Evolutionary conservation across 192 early-diverging fungal genomes (phyloP), one percentile per base, ranked within the genome.

Genomic region (Coemansia sp.): DNA sequence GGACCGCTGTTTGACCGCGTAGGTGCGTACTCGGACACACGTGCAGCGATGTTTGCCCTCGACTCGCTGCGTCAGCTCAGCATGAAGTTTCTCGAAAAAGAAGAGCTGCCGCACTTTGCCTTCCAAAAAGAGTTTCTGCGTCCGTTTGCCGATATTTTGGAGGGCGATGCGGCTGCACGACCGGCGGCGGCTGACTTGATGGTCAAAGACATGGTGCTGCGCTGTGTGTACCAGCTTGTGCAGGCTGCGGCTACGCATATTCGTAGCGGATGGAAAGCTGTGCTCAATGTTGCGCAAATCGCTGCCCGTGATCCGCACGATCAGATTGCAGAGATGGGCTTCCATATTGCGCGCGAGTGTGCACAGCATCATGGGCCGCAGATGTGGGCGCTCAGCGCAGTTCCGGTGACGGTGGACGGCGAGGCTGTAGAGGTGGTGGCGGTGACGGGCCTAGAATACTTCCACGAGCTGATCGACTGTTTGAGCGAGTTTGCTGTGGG

Each of bases 121-220:
- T 92, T 95, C 64, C 95, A 97, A 77, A 91, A 92, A 71, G 95
- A 97, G 72, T 96, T 97, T 65, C 73, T 97, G 60, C 87, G 88
- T 54, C 93, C 92, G 29, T 97, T 96, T 74, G 91, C 92, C 4
- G 81, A 88, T 39, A 85, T 90, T 19, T 66, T 92, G 52, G 91
- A 86, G 59, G 91, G 94, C 19, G 90, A 90, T 57, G 80, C 87
- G n/a, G 82, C 91, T 27, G 88, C 87, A 16, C 20, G 54, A 20
- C 60, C 20, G 53, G 67, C 68, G 8, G 54, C 53, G 0, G 69
- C 64, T 1, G 78, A 73, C 11, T 26, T 65, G 59, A 18, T 62
- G 19, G 85, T 92, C 59, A 88, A 89, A 69, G 88, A 86, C 57
- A 94, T 95, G 86, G 90, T 82, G 14, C 83, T 84, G 57, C 82